Conservation (phyloP, 2,329 filamentous ascomycete genomes). For the Ascochyta fabae region DNA sequence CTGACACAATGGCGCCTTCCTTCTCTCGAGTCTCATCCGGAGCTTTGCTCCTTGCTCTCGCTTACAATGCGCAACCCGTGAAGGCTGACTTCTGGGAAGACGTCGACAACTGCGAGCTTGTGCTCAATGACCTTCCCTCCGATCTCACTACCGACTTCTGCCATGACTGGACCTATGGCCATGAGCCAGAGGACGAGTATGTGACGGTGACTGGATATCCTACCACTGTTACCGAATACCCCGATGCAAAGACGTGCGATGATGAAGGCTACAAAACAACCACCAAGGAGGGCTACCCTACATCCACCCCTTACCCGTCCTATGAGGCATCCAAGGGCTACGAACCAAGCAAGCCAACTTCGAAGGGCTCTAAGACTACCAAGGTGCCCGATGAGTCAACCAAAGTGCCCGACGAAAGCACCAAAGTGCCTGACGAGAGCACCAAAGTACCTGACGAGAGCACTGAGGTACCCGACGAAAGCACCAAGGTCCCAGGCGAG, state of each 20-base stretch:
- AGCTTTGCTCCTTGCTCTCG: conserved; percentile 15
- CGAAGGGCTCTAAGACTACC: background rate
- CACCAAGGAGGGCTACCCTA: conserved; percentile 5
- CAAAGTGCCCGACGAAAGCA: background rate
- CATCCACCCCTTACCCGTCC: background rate
- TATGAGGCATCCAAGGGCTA: background rate
- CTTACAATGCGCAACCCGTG: conserved; percentile 14
- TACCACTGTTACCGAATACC: conserved; percentile 12
- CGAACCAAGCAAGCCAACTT: background rate
- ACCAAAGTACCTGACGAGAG: background rate
- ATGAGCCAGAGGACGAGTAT: conserved; percentile 2
- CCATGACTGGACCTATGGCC: conserved; percentile 9
- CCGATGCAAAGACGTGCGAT: conserved; percentile 10
- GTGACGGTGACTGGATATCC: conserved; percentile 8
- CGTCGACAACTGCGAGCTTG: conserved; percentile 17
- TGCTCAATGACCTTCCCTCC: conserved; percentile 11
- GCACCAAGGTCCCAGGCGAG: background rate
- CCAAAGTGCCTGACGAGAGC: background rate
- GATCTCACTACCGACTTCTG: conserved; percentile 10
- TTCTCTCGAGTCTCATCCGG: conserved; percentile 16
- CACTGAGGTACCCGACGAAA: background rate
- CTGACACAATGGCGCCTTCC: conserved; percentile 13
- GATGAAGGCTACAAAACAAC: conserved; percentile 10
- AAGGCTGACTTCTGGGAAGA: conserved; percentile 17
- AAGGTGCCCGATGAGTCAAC: background rate